Percentiles rank a stretch among this genome's conserved stretches.
phyloP scores from a whole-genome alignment of 2,329 filamentous ascomycete species.

The Cadophora luteo-olivacea region DNA sequence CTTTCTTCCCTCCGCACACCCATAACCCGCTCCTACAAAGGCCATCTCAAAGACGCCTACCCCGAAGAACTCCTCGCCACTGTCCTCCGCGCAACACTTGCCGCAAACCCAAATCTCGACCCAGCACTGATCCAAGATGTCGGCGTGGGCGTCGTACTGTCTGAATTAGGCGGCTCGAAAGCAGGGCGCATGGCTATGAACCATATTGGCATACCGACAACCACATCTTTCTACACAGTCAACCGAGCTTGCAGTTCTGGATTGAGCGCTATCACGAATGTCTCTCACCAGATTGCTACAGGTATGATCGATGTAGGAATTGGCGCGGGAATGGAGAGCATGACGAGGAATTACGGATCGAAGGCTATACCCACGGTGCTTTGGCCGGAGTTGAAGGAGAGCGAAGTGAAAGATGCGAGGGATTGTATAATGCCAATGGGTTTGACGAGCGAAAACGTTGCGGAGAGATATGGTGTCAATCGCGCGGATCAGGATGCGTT shows the following conservation, averaged over 20 bases:
- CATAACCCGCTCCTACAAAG: slow-evolving; percentile 82
- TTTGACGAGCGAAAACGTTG: slow-evolving; percentile 87
- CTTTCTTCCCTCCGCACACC: slow-evolving; percentile 91
- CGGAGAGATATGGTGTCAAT: slow-evolving; percentile 74
- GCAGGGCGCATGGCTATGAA: slow-evolving; percentile 90
- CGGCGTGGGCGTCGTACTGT: slow-evolving; percentile 86
- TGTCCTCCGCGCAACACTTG: slow-evolving; percentile 71
- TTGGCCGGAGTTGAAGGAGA: slow-evolving; percentile 76
- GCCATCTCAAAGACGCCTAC: slow-evolving; percentile 84
- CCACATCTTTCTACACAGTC: slow-evolving; percentile 81
- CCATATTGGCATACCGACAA: slow-evolving; percentile 77
- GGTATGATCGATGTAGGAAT: slow-evolving; percentile 78
- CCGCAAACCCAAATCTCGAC: slow-evolving; percentile 74
- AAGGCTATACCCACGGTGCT: slow-evolving; percentile 83
- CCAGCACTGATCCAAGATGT: slow-evolving; percentile 78
- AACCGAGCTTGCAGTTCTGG: slow-evolving; percentile 87
- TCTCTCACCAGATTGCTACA: slow-evolving; percentile 77
- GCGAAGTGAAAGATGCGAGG: slow-evolving; percentile 68
- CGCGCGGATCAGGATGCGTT: slow-evolving; percentile 84
- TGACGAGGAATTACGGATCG: slow-evolving; percentile 89
- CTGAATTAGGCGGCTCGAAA: slow-evolving; percentile 89
- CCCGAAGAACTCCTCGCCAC: slow-evolving; percentile 84
- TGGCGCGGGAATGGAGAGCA: slow-evolving; percentile 93
- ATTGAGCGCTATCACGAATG: slow-evolving; percentile 75
- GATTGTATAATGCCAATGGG: slow-evolving; percentile 98